phyloP scores from a whole-genome alignment of 441 rosid genomes.

The Gossypium davidsonii region DNA sequence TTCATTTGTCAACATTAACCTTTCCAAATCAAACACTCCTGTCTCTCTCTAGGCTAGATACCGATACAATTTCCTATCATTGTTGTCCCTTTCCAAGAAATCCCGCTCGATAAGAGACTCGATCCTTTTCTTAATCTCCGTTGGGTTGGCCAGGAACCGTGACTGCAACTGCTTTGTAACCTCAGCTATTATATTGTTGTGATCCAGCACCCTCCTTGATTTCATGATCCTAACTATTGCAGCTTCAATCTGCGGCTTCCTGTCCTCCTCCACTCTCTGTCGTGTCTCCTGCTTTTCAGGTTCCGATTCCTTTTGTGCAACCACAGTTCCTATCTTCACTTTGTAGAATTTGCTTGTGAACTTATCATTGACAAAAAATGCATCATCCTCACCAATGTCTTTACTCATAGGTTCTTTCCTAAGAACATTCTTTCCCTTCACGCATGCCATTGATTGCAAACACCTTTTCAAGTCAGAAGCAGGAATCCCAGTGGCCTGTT shows the following conservation, averaged over 20 bases:
- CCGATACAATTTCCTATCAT: constrained; percentile 84
- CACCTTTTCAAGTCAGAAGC: constrained; percentile 83
- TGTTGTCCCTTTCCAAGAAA: constrained; percentile 90
- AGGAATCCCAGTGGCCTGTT: constrained; percentile 86
- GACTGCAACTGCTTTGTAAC: constrained; percentile 92
- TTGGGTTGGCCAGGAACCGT: constrained; percentile 87
- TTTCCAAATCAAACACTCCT: constrained; percentile 20
- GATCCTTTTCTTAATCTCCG: constrained; percentile 90
- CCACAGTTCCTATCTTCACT: constrained; percentile 97
- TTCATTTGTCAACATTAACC: constrained; percentile 28
- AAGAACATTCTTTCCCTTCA: constrained; percentile 82
- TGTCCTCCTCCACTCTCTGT: constrained; percentile 95
- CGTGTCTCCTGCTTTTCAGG: constrained; percentile 97
- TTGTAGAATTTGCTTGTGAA: constrained; percentile 85
- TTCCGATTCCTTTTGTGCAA: constrained; percentile 91
- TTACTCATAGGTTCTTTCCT: constrained; percentile 96
- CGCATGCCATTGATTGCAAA: constrained; percentile 89
- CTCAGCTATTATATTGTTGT: constrained; percentile 83
- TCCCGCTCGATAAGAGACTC: constrained; percentile 97
- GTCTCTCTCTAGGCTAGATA: constrained; percentile 64
- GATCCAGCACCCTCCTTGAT: constrained; percentile 87
- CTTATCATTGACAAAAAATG: constrained; percentile 76
- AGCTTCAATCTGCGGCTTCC: constrained; percentile 98
- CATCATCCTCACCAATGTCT: constrained; percentile 85
- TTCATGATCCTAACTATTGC: constrained; percentile 97